These are phyloP conservation scores for Sphenostylis stenocarpa DNA, from an alignment of 306 rosid species.

Conservation along the genomic window DNA sequence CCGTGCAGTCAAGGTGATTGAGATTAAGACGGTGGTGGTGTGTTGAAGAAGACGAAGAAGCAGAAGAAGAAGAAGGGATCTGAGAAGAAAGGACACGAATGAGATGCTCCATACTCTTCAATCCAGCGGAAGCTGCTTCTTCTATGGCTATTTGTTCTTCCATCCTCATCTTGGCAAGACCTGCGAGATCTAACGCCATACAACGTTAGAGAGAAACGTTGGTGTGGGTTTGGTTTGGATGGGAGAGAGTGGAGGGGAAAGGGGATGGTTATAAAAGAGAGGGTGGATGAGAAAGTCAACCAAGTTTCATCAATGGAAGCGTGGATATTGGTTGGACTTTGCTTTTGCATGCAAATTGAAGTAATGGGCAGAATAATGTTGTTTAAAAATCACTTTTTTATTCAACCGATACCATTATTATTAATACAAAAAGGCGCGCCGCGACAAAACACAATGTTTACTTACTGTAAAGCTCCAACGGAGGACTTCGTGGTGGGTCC, in stretches of 20 bases:
- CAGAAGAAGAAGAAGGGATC: not conserved
- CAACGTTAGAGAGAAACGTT: no score
- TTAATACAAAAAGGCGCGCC: not conserved
- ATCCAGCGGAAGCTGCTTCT: constrained; percentile 75
- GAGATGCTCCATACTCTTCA: constrained; percentile 73
- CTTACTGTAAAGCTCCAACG: constrained; percentile 1
- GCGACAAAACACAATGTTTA: constrained; percentile 39
- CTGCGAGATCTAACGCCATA: constrained; percentile 36
- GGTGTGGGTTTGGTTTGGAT: not conserved
- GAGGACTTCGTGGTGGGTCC: constrained; percentile 45
- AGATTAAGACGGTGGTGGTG: not conserved
- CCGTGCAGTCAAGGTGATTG: constrained; percentile 47
- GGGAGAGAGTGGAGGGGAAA: not conserved
- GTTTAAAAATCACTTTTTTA: not conserved
- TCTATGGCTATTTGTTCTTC: constrained; percentile 57
- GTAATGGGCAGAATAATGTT: not conserved
- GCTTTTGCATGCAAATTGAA: constrained; percentile 3
- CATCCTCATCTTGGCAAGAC: constrained; percentile 22
- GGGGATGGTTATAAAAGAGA: constrained; percentile 41
- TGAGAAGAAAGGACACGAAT: constrained; percentile 54
- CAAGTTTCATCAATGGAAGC: constrained; percentile 43
- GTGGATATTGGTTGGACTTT: constrained; percentile 49
- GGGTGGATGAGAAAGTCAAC: constrained; percentile 53
- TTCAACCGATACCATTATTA: not conserved
- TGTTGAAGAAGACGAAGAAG: constrained; percentile 9